A percentile compares a stretch with the other conserved stretches of the same genome.
Conservation (phyloP, 192 early-diverging fungal genomes). For the Coemansia reversa region DNA sequence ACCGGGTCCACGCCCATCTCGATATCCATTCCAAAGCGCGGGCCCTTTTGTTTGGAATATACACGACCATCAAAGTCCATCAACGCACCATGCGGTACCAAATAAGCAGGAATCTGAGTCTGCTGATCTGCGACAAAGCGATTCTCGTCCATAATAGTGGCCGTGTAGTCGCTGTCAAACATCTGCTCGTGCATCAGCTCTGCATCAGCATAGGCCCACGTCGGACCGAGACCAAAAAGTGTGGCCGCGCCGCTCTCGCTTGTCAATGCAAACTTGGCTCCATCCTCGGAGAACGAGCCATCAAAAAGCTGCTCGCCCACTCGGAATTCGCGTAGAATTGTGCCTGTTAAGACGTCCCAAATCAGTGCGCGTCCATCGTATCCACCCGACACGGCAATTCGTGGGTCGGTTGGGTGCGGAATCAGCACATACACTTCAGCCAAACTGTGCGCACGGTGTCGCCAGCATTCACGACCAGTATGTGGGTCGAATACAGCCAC, state of each 20-base stretch:
- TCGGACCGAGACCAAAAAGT: slow-evolving; percentile 66
- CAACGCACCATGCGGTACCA: slow-evolving; percentile 59
- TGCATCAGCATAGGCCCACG: slow-evolving; percentile 43
- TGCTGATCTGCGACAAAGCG: slow-evolving; percentile 70
- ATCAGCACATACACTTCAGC: slow-evolving; percentile 72
- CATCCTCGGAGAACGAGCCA: slow-evolving; percentile 75
- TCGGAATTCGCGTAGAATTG: slow-evolving; percentile 55
- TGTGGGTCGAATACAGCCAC: slow-evolving; percentile 66
- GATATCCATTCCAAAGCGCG: slow-evolving; percentile 61
- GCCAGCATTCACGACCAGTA: slow-evolving; percentile 59
- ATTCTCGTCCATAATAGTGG: slow-evolving; percentile 64
- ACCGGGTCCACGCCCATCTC: slow-evolving; percentile 47
- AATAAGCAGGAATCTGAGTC: slow-evolving; percentile 69
- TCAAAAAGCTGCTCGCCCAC: slow-evolving; percentile 64
- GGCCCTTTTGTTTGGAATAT: slow-evolving; percentile 61
- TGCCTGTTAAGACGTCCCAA: slow-evolving; percentile 72
- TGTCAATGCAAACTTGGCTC: slow-evolving; percentile 68
- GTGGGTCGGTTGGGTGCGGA: slow-evolving; percentile 69
- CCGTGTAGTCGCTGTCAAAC: slow-evolving; percentile 72
- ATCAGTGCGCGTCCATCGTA: slow-evolving; percentile 81
- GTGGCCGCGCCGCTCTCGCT: slow-evolving; percentile 70
- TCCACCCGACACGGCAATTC: slow-evolving; percentile 73
- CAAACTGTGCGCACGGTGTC: slow-evolving; percentile 27
- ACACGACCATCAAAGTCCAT: slow-evolving; percentile 68
- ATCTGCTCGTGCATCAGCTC: slow-evolving; percentile 69